Evolutionary conservation across 2,329 filamentous ascomycete genomes (phyloP), one percentile per base, ranked within the genome.

Genomic region (Paramyrothecium roridum): DNA sequence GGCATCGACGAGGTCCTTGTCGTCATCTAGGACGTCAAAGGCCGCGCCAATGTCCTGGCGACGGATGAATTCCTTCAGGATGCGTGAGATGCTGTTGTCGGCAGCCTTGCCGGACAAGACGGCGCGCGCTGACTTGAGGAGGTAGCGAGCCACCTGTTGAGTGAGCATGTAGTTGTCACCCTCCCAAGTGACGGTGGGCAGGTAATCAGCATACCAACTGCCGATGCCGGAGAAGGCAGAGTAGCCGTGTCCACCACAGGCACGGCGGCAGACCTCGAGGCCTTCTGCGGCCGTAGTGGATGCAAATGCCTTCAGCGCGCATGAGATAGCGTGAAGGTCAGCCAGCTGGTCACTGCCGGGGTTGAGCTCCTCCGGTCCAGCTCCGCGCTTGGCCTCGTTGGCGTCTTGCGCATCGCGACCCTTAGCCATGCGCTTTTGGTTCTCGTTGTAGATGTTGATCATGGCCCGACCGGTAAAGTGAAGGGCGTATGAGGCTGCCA

Each of bases 131-230:
- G 88, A 85, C 79, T 91, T 92, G 60, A 92, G 80, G 48, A 92
- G 81, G 65, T 91, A 91, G 56, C 88, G 82, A 3, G 87, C 86
- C 3, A 91, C 88, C 73, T 92, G 89, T 70, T 92, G 89, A 11
- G 87, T 90, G 56, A 92, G 77, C 88, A 92, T 91, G 76, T 89
- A 91, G 76, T 90, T 91, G 74, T 91, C 89, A 48, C 89, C 89
- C 68, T 91, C 89, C 85, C 86, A 90, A 11, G 87, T 90, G 3
- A 78, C 74, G 3, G 72, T 75, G n/a, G 89, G 88, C 1, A 91
- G 78, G 67, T 91, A 91, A 69, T 92, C 88, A 26, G 88, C 80
- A 64, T 91, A 92, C 81, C 84, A 89, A 19, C 81, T 75, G 2
- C 88, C 88, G 61, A 93, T 90, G n/a, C 89, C 89, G 54, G 84